Base-by-base conservation (phyloP, 2,329 filamentous ascomycete genomes). In the Paraphoma chrysanthemicola region DNA sequence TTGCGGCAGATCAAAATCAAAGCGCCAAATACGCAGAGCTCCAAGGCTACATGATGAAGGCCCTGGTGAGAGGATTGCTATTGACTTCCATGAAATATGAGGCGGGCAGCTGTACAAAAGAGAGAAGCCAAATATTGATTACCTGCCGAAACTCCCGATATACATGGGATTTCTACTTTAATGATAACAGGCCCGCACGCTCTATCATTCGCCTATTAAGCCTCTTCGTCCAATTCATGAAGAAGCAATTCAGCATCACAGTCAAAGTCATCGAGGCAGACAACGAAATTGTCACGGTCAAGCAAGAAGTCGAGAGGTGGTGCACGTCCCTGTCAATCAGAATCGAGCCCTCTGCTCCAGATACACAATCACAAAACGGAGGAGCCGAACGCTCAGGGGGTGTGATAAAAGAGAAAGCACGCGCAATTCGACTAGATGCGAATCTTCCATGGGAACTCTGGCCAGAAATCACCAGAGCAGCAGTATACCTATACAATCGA, bases 401-500 rank as follows among this genome's bases (percentile, higher is more conserved):
- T 38, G 38, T 55, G n/a, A 53, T 47, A 2, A 56, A 54, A 42
- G 41, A 56, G 5, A 57, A 56, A 45, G 28, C 43, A 8, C 44
- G 44, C 28, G 33, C 38, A 16, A 60, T 56, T 1, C 8, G 30
- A 52, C 33, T 59, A 29, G 43, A 53, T 31, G 43, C 44, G 28
- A 48, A 54, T n/a, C 30, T 59, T 38, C 50, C 30, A n/a, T 49
- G 29, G 45, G 16, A 53, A 17, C 16, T 53, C 6, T 53, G 23
- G 46, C 50, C 17, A 46, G 46, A 60, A n/a, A 54, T 60, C 12
- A 38, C 33, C 7, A 11, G 39, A 49, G 56, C 41, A 44, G 46
- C 17, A 28, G 50, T 56, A n/a, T 56, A 57, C 48, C 51, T 60
- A n/a, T 43, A 57, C 39, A 54, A 56, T 52, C 12, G 31, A n/a